Evolutionary conservation across 345 rosid genomes (phyloP).

Genomic region (Noccaea bulbosa): DNA sequence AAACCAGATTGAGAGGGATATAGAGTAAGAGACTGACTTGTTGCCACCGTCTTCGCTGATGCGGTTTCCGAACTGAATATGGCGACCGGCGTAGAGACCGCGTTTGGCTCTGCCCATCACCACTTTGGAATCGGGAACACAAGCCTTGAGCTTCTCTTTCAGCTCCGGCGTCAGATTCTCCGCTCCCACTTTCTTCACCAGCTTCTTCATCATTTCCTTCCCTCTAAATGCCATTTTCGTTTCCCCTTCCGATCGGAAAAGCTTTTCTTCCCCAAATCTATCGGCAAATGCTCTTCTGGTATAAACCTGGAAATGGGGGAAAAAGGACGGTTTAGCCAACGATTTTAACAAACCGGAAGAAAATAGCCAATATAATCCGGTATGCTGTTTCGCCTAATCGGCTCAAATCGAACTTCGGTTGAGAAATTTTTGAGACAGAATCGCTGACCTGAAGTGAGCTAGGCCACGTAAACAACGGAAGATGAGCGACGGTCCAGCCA

Average conservation of each 20-base stretch:
- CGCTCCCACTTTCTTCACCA: constrained; percentile 75
- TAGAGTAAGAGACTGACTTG: constrained; percentile 52
- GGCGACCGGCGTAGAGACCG: constrained; percentile 88
- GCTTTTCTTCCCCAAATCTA: constrained; percentile 21
- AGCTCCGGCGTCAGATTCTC: constrained; percentile 60
- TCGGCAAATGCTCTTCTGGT: constrained; percentile 18
- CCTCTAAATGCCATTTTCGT: constrained; percentile 78
- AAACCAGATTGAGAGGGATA: background rate
- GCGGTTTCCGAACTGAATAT: constrained; percentile 86
- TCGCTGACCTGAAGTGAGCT: constrained; percentile 5
- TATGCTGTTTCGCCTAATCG: constrained; percentile 5
- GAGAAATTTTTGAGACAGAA: background rate
- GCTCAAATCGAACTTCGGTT: background rate
- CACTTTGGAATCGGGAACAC: constrained; percentile 71
- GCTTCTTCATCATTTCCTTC: constrained; percentile 85
- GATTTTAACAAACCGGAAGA: background rate
- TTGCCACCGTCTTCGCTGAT: constrained; percentile 96
- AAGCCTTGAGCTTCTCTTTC: constrained; percentile 65
- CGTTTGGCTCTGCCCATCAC: constrained; percentile 87
- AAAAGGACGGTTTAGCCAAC: constrained; percentile 10
- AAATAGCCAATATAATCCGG: background rate
- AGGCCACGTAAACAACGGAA: background rate
- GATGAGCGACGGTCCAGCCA: background rate
- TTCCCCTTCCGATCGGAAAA: constrained; percentile 23
- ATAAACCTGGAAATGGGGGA: background rate